Evolutionary conservation across 1,284 basidiomycete genomes (phyloP), one percentile per base, ranked within the genome.

Genomic region (Gymnopus androsaceus): DNA sequence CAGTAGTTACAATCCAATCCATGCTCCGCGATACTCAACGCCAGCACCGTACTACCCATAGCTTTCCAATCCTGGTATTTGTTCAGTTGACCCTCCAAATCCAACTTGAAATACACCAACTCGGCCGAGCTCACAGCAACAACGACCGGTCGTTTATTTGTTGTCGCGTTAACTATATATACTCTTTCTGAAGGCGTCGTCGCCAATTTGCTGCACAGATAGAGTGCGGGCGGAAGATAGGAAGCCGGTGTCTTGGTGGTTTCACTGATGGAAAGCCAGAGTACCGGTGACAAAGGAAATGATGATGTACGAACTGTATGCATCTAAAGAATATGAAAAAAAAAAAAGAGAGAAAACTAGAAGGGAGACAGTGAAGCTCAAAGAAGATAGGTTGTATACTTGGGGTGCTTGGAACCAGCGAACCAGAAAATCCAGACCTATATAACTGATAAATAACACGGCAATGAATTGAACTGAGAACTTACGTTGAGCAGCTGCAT

Each of bases 51-150:
- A 47, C 94, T 95, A n/a, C 95, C 96, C 88, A 99, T 92, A 1
- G 90, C 87, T 73, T 97, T 97, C 64, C 94, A 85, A 67, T 99
- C 97, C 73, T 98, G 95, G 67, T 96, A 99, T 69, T 99, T 97
- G 70, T 97, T 98, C 63, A 99, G 75, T 68, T 97, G 95, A 0
- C 97, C 97, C 62, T 97, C 94, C 65, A 96, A 72, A 72, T 98
- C 95, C 60, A 98, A 76, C 73, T 98, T 95, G 62, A 98, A 98
- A 76, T 98, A 98, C 12, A 97, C 94, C 50, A 98, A 77, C 74
- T 98, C 95, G 23, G 92, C 93, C 15, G 90, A 92, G 67, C 90
- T 95, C 51, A 97, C 72, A 0, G 95, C 95, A 37, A 96, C 92
- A 17, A 95, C 94, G 19, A 98, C 94, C 67, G 98, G 95, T 27